A percentile compares a stretch with the other conserved stretches of the same genome.
phyloP scores from a whole-genome alignment of 805 yeast species.

The Teunomyces stri region DNA sequence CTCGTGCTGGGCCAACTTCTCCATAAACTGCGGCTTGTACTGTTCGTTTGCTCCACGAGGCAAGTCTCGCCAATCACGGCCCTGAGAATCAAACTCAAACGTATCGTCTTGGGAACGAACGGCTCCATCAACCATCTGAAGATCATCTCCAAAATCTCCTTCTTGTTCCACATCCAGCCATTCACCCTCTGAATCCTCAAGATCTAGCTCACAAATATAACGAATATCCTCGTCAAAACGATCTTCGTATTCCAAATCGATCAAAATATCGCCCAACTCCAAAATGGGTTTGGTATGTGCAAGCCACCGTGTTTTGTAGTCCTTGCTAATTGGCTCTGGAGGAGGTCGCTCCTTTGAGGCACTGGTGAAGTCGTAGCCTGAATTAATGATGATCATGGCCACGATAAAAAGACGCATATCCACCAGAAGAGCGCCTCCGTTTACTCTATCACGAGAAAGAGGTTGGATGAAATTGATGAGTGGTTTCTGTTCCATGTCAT shows the following conservation, averaged over 20 bases:
- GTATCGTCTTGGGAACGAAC: conserved; percentile 10
- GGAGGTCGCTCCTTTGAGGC: conserved; percentile 1
- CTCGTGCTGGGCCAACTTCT: conserved; percentile 15
- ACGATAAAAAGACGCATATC: conserved; percentile 60
- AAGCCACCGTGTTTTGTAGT: conserved; percentile 12
- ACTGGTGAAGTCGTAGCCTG: conserved; percentile 19
- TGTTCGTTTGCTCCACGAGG: conserved; percentile 56
- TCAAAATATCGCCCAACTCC: conserved; percentile 52
- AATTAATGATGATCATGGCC: conserved; percentile 39
- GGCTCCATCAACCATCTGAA: conserved; percentile 4
- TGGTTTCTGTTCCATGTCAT: conserved; percentile 61
- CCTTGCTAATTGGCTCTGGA: conserved; percentile 4
- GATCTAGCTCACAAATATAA: conserved; percentile 60
- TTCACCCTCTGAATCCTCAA: conserved; percentile 27
- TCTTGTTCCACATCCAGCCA: conserved; percentile 15
- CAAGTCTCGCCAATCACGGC: conserved; percentile 71
- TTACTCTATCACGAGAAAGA: conserved; percentile 53
- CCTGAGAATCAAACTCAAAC: conserved; percentile 49
- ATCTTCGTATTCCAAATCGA: conserved; percentile 59
- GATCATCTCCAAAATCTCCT: conserved; percentile 13
- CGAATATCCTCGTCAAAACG: conserved; percentile 65
- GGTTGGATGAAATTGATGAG: conserved; percentile 64
- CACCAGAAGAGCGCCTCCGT: conserved; percentile 57
- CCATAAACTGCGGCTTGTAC: conserved; percentile 19
- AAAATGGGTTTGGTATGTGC: conserved; percentile 20